Conservation (phyloP, 2,329 filamentous ascomycete genomes). For the Cordyceps militaris region DNA sequence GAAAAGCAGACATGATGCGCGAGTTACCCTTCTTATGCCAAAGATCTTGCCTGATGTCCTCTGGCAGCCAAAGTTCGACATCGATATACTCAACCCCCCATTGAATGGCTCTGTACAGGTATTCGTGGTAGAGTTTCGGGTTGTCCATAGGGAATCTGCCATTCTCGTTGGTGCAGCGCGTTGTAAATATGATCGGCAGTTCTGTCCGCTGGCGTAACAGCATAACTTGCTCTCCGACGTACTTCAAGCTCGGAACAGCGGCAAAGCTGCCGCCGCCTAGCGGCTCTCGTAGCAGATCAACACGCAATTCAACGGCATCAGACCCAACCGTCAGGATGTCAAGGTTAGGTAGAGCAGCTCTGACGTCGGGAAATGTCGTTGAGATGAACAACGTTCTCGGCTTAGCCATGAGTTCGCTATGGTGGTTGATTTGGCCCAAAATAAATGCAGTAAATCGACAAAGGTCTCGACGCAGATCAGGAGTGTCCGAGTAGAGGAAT, state of each 20-base stretch:
- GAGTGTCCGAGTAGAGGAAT: slow-evolving; percentile 69
- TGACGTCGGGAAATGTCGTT: slow-evolving; percentile 81
- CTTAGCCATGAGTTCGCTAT: slow-evolving; percentile 71
- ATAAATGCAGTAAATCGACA: slow-evolving; percentile 74
- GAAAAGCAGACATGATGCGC: slow-evolving; percentile 85
- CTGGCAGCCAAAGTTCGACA: slow-evolving; percentile 80
- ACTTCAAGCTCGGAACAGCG: slow-evolving; percentile 67
- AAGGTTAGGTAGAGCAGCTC: slow-evolving; percentile 73
- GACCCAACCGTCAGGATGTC: slow-evolving; percentile 83
- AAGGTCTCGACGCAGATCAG: slow-evolving; percentile 68
- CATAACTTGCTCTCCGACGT: slow-evolving; percentile 84
- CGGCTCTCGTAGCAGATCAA: slow-evolving; percentile 72
- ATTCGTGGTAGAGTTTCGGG: slow-evolving; percentile 66
- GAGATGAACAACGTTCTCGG: slow-evolving; percentile 77
- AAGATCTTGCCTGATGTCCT: slow-evolving; percentile 61
- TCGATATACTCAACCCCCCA: slow-evolving; percentile 90
- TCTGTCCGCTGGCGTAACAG: slow-evolving; percentile 75
- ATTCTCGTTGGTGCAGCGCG: slow-evolving; percentile 73
- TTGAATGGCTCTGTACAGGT: slow-evolving; percentile 76
- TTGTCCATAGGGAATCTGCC: slow-evolving; percentile 80
- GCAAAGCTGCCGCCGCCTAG: slow-evolving; percentile 54
- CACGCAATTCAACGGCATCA: slow-evolving; percentile 77
- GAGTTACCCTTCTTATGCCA: slow-evolving; percentile 68
- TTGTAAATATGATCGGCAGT: slow-evolving; percentile 85
- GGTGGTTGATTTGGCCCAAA: slow-evolving; percentile 70